Base-by-base conservation (phyloP, 2,329 filamentous ascomycete genomes). In the Cercospora sojina region DNA sequence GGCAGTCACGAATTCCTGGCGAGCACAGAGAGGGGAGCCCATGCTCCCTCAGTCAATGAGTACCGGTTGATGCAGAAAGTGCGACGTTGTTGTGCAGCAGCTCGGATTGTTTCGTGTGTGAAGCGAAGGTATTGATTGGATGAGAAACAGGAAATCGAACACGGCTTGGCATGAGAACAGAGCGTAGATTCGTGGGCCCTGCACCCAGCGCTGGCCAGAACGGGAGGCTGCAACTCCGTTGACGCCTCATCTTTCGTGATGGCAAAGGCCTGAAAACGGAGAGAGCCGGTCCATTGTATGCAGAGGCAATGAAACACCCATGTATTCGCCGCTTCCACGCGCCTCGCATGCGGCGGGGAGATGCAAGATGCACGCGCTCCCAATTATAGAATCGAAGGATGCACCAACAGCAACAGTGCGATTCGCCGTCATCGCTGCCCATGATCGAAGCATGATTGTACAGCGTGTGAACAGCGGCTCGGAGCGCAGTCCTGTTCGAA, bases 1-100 rank as follows among this genome's bases (percentile, higher is more conserved):
- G 4, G 70, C 70, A 23, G 76, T 75, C 18, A 83, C 80, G 5
- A 82, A 83, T 71, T 64, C 71, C 20, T 83, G 81, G 80, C 71
- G 81, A 64, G 67, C 60, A 59, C 65, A 66, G 43, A 69, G 77
- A 53, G 77, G 77, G 8, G 77, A 79, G 57, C 62, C 56, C 41
- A 41, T 66, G 35, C 70, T 74, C 43, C 62, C 69, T 12, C n/a
- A 35, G 47, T 59, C 59, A 8, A 20, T 62, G 27, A 56, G 27
- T 53, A 47, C 12, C n/a, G 16, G 12, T 20, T 32, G 27, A 35
- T 41, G 35, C 35, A 41, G 35, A 41, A 6, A 41, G 35, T 9
- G 35, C 35, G 6, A 41, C 16, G 0, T 41, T n/a, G 35, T n/a
- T 41, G 16, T n/a, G 3, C 35, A 41, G 16, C 35, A 41, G 35